Evolutionary conservation across 805 yeast genomes (phyloP).

Genomic region (Suhomyces pyralidae): DNA sequence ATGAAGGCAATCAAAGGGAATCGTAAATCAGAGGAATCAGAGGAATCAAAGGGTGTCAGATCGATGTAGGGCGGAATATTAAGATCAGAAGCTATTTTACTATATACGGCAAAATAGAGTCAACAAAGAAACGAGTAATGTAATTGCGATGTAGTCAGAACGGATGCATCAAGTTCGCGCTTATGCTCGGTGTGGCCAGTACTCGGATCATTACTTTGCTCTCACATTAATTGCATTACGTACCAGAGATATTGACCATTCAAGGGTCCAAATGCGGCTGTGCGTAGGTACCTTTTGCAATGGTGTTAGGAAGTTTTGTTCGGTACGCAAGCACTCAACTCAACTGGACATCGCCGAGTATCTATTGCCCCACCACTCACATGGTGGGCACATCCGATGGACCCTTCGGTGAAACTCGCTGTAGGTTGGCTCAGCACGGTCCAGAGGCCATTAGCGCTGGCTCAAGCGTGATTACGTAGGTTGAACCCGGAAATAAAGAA

Average conservation of each 20-base stretch:
- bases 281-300: neutral
- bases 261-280: neutral
- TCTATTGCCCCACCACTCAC: no score
- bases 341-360: no score
- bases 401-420: neutral
- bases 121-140: neutral
- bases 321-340: neutral
- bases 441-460: neutral
- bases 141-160: neutral
- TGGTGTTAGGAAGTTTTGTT: neutral
- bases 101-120: neutral
- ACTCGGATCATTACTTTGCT: neutral
- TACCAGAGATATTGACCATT: neutral
- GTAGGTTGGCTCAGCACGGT: neutral
- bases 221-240: no score
- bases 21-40: no score
- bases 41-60: neutral
- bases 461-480: no score
- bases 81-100: neutral
- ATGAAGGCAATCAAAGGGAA: no score
- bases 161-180: neutral
- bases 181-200: neutral
- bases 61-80: neutral
- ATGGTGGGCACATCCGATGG: neutral
- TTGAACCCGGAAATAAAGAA: no score